A percentile compares a stretch with the other conserved stretches of the same genome.
These are phyloP conservation scores for Septoria petroselini DNA, from an alignment of 2,329 filamentous ascomycete genomes.

Conservation along the genomic window DNA sequence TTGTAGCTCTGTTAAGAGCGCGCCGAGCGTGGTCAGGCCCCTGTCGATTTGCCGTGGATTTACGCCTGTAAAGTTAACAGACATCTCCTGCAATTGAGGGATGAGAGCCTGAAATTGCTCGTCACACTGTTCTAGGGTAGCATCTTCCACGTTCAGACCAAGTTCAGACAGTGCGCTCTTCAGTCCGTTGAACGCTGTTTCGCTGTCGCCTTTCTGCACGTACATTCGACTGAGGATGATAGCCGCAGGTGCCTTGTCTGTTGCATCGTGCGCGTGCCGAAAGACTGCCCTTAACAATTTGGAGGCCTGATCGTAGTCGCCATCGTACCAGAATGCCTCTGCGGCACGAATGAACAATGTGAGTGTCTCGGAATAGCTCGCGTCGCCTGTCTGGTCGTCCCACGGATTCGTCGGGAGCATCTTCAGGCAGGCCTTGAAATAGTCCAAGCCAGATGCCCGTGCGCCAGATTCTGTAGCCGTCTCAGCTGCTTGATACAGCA, in stretches of 20 bases:
- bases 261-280: conserved; percentile 63
- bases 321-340: conserved; percentile 79
- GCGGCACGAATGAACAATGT: conserved; percentile 74
- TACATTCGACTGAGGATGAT: conserved; percentile 78
- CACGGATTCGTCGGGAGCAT: conserved; percentile 80
- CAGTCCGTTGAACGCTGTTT: conserved; percentile 65
- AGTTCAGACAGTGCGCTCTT: conserved; percentile 69
- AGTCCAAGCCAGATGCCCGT: conserved; percentile 75
- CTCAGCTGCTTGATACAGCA: conserved; percentile 76
- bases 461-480: conserved; percentile 79
- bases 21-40: conserved; percentile 61
- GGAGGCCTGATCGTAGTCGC: conserved; percentile 65
- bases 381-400: conserved; percentile 64
- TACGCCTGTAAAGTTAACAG: conserved; percentile 18
- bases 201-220: conserved; percentile 68
- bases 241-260: conserved; percentile 77
- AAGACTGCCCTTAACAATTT: conserved; percentile 69
- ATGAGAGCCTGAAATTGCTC: conserved; percentile 59
- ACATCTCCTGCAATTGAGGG: conserved; percentile 26
- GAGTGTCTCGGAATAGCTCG: conserved; percentile 81
- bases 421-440: conserved; percentile 71
- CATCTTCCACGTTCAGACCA: conserved; percentile 62
- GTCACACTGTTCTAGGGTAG: conserved; percentile 75
- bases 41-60: conserved; percentile 47
- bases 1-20: conserved; percentile 55